These are phyloP conservation scores for Pseudevernia furfuracea DNA, from an alignment of 495 filamentous ascomycete species.

Conservation along the genomic window DNA sequence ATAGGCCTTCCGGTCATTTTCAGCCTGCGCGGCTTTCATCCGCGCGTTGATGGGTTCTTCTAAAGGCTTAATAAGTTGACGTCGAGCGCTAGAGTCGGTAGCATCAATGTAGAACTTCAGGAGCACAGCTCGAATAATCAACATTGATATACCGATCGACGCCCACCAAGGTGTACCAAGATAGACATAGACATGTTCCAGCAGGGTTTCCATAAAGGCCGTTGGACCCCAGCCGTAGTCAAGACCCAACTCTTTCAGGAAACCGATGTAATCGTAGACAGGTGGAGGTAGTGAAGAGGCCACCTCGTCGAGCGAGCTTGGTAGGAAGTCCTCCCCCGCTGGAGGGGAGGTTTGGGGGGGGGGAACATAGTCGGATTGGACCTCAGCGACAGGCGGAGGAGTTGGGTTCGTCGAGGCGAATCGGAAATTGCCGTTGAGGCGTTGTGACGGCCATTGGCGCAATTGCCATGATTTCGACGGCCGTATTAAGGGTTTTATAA, in stretches of 20 bases:
- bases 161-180: conserved; percentile 73
- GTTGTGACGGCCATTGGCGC: not conserved
- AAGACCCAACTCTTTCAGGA: conserved; percentile 70
- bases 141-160: conserved; percentile 55
- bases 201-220: conserved; percentile 55
- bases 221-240: conserved; percentile 80
- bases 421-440: not conserved
- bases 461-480: not conserved
- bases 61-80: conserved; percentile 42
- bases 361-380: conserved; percentile 8
- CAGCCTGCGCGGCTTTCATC: conserved; percentile 37
- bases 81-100: conserved; percentile 50
- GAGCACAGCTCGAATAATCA: conserved; percentile 55
- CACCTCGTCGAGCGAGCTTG: conserved; percentile 30
- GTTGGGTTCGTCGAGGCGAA: conserved; percentile 8
- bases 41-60: conserved; percentile 44
- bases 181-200: conserved; percentile 78
- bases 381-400: conserved; percentile 11
- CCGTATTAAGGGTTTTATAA: not conserved
- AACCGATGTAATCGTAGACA: conserved; percentile 64
- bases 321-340: not conserved
- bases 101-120: conserved; percentile 56
- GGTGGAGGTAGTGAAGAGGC: conserved; percentile 35
- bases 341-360: not conserved
- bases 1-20: conserved; percentile 37